phyloP scores from a whole-genome alignment of 345 rosid species.

The rapeseed (Brassica napus) region DNA sequence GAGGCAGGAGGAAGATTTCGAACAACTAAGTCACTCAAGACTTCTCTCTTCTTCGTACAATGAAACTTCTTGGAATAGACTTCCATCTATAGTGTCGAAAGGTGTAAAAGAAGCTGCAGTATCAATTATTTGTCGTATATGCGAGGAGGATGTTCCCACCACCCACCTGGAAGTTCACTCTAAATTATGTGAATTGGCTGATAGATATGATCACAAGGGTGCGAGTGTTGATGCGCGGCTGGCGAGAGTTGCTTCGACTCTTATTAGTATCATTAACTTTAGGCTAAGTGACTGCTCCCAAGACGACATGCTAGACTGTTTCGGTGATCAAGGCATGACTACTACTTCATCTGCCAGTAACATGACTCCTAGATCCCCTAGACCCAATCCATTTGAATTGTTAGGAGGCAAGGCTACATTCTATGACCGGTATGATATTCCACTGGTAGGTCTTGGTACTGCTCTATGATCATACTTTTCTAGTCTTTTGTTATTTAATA shows the following conservation, averaged over 20 bases:
- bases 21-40: constrained; percentile 68
- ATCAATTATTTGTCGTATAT: constrained; percentile 70
- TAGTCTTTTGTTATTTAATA: constrained; percentile 13
- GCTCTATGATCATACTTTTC: neutral
- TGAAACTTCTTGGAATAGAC: constrained; percentile 69
- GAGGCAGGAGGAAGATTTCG: constrained; percentile 61
- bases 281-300: constrained; percentile 74
- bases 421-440: constrained; percentile 68
- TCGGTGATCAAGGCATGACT: constrained; percentile 88
- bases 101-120: constrained; percentile 48
- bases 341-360: constrained; percentile 85
- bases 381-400: constrained; percentile 68
- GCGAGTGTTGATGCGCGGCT: constrained; percentile 72
- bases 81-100: constrained; percentile 65
- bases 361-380: constrained; percentile 92
- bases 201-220: constrained; percentile 74
- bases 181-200: constrained; percentile 82
- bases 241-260: constrained; percentile 61
- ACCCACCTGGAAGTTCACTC: constrained; percentile 79
- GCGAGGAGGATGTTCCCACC: constrained; percentile 43
- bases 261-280: constrained; percentile 61
- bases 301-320: constrained; percentile 92
- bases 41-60: constrained; percentile 37
- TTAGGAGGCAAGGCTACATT: constrained; percentile 66
- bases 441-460: constrained; percentile 57